phyloP scores from a whole-genome alignment of 169 alveolate species.

The Fabrea salina region DNA sequence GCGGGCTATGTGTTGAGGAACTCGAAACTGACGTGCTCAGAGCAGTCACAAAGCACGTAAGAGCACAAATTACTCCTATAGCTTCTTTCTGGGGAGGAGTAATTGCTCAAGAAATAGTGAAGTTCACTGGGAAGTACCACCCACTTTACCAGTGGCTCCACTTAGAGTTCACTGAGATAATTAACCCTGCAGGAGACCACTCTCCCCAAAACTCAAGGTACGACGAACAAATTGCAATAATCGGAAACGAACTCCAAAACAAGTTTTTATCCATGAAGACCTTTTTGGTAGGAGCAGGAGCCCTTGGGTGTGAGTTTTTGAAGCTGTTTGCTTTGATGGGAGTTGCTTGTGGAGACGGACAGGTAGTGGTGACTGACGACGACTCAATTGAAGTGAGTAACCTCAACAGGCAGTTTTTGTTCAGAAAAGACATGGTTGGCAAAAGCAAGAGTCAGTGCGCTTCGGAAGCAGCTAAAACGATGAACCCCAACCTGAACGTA shows the following conservation, averaged over 20 bases:
- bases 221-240: constrained; percentile 90
- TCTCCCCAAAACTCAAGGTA: constrained; percentile 75
- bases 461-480: constrained; percentile 83
- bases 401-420: constrained; percentile 95
- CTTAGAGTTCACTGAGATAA: constrained; percentile 92
- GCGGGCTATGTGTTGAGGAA: constrained; percentile 75
- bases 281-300: constrained; percentile 97
- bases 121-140: constrained; percentile 97
- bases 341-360: constrained; percentile 89
- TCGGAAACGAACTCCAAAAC: constrained; percentile 84
- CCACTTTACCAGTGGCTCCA: constrained; percentile 97
- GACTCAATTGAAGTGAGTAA: constrained; percentile 97
- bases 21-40: constrained; percentile 80
- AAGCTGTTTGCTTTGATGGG: constrained; percentile 97
- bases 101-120: constrained; percentile 96
- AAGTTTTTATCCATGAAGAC: constrained; percentile 73
- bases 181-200: constrained; percentile 68
- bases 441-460: constrained; percentile 71
- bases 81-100: constrained; percentile 98
- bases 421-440: constrained; percentile 89
- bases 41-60: constrained; percentile 77
- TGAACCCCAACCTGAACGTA: constrained; percentile 85
- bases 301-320: constrained; percentile 98
- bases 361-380: constrained; percentile 94
- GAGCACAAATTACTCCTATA: constrained; percentile 89